Evolutionary conservation across 2,329 filamentous ascomycete species (phyloP).

Genomic region (Blastomyces parvus): DNA sequence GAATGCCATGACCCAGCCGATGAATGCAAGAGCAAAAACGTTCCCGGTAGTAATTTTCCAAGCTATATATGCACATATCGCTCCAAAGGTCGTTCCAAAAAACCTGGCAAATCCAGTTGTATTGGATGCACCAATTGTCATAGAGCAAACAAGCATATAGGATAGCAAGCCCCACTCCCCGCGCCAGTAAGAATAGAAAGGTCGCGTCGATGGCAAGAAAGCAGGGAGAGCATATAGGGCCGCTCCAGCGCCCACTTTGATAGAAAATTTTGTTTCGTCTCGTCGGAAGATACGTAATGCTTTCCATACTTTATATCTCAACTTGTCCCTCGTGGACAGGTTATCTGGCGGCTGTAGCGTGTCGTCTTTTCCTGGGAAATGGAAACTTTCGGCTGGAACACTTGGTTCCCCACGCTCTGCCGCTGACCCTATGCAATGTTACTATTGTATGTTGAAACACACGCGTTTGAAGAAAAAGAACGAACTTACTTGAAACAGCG

Average conservation of each 20-base stretch:
- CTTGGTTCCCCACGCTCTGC: conserved; percentile 7
- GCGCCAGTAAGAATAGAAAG: conserved; percentile 76
- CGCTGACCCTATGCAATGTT: conserved; percentile 16
- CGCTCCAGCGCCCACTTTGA: conserved; percentile 89
- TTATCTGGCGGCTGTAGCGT: conserved; percentile 7
- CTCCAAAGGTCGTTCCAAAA: conserved; percentile 74
- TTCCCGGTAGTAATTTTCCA: conserved; percentile 73
- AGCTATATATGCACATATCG: conserved; percentile 60
- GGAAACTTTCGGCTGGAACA: background rate
- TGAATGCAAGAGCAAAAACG: conserved; percentile 62
- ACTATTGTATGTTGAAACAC: background rate
- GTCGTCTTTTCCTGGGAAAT: conserved; percentile 7
- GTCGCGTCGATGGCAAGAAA: conserved; percentile 68
- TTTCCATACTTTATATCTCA: conserved; percentile 46
- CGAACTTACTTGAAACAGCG: conserved; percentile 4
- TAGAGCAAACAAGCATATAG: conserved; percentile 96
- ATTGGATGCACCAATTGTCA: conserved; percentile 94
- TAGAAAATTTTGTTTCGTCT: conserved; percentile 66
- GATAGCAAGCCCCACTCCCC: conserved; percentile 95
- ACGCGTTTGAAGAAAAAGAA: background rate
- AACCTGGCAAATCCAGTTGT: conserved; percentile 84
- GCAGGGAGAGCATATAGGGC: conserved; percentile 81
- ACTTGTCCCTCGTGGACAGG: conserved; percentile 19
- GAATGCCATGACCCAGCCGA: conserved; percentile 72
- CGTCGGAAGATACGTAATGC: conserved; percentile 49